A percentile compares a stretch with the other conserved stretches of the same genome.
phyloP scores from a whole-genome alignment of 345 rosid species.

The Aquilaria sinensis region DNA sequence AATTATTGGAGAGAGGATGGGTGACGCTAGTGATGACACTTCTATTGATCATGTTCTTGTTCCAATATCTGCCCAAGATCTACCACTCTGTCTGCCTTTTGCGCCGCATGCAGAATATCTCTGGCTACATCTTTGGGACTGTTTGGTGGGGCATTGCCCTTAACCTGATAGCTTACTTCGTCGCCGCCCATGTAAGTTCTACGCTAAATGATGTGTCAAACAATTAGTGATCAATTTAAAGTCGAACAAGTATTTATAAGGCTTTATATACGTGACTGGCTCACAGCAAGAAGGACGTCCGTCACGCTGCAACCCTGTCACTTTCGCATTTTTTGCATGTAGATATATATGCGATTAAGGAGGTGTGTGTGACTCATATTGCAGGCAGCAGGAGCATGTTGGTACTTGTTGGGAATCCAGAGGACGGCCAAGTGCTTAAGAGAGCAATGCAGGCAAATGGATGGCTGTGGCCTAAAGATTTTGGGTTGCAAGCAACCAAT shows the following conservation, averaged over 20 bases:
- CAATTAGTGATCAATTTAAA: neutral
- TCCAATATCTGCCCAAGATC: constrained; percentile 94
- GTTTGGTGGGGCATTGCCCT: constrained; percentile 98
- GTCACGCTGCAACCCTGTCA: too few relatives aligned
- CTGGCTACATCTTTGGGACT: constrained; percentile 94
- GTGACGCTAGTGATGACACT: constrained; percentile 62
- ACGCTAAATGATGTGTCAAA: neutral
- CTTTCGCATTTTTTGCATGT: neutral
- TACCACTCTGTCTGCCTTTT: constrained; percentile 81
- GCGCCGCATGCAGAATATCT: constrained; percentile 77
- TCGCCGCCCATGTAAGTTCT: constrained; percentile 84
- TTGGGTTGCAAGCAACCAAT: constrained; percentile 68
- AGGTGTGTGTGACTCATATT: too few relatives aligned
- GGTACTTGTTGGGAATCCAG: constrained; percentile 93
- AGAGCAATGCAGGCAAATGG: constrained; percentile 54
- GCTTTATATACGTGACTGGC: too few relatives aligned
- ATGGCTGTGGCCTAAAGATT: constrained; percentile 41
- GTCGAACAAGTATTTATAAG: too few relatives aligned
- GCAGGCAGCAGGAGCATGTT: constrained; percentile 97
- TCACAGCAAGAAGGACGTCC: too few relatives aligned
- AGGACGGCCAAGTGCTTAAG: constrained; percentile 72
- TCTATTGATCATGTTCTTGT: constrained; percentile 57
- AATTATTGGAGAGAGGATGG: constrained; percentile 50
- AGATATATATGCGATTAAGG: neutral
- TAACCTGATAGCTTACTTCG: constrained; percentile 89